Base-by-base conservation (phyloP, 495 filamentous ascomycete species). In the Haplographium delicatum region DNA sequence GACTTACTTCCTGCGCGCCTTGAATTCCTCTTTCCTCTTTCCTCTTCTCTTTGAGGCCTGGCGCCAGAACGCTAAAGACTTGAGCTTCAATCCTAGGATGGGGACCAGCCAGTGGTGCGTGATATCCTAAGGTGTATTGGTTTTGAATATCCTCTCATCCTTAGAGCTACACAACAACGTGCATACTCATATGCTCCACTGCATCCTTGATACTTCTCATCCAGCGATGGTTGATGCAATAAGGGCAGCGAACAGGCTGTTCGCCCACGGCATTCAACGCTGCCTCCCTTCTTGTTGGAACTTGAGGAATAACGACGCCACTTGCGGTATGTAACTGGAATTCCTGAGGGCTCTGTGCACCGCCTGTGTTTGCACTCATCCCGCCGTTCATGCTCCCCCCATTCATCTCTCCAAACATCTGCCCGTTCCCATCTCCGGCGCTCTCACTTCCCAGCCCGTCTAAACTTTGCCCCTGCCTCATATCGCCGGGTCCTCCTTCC, bases 101-200 rank as follows among this genome's bases (percentile, higher is more conserved):
- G n/a, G n/a, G n/a, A n/a, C n/a, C n/a, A n/a, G n/a, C n/a, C n/a
- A n/a, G n/a, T n/a, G n/a, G n/a, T n/a, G n/a, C n/a, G n/a, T n/a
- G n/a, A n/a, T n/a, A n/a, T n/a, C n/a, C n/a, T n/a, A n/a, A n/a
- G n/a, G n/a, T n/a, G n/a, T n/a, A n/a, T n/a, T n/a, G n/a, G n/a
- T n/a, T n/a, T n/a, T n/a, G n/a, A n/a, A n/a, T n/a, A n/a, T n/a
- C n/a, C n/a, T n/a, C n/a, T n/a, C n/a, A n/a, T n/a, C n/a, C n/a
- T n/a, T n/a, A n/a, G n/a, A n/a, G n/a, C n/a, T n/a, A 78, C 34
- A 80, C 74, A 41, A 77, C 67, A 11, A 80, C 76, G 46, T 80
- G 76, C 25, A 73, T 79, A 38, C 71, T 74, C 74, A 80, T 71
- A 51, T 80, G 76, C 62, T 80, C 75, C 2, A 80, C 76, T 10